These are phyloP conservation scores for Phaeosphaeriaceae sp. DNA, from an alignment of 2,329 filamentous ascomycete species.

Conservation along the genomic window DNA sequence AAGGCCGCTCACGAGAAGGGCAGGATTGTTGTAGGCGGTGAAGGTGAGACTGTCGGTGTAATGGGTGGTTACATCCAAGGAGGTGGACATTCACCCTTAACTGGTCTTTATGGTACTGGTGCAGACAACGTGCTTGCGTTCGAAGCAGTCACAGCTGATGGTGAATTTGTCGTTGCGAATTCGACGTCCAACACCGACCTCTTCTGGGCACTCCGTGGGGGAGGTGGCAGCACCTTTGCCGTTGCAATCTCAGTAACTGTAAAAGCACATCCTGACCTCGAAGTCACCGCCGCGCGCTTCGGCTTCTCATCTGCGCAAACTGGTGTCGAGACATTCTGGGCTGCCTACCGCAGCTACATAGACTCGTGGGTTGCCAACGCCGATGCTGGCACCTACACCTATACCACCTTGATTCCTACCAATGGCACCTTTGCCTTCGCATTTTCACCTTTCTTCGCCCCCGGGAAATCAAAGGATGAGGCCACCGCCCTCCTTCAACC, in stretches of 20 bases:
- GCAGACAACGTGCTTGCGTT: slow-evolving; percentile 46
- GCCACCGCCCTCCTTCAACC: slow-evolving; percentile 40
- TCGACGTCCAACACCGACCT: slow-evolving; percentile 29
- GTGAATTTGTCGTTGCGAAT: slow-evolving; percentile 27
- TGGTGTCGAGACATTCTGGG: slow-evolving; percentile 46
- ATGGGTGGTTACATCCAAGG: slow-evolving; percentile 54
- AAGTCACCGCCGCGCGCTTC: slow-evolving; percentile 40
- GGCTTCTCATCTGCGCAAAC: slow-evolving; percentile 40
- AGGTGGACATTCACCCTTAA: slow-evolving; percentile 63
- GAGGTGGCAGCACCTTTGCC: slow-evolving; percentile 15
- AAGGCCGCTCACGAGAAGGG: slow-evolving; percentile 55
- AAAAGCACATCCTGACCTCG: slow-evolving; percentile 41
- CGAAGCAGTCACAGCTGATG: slow-evolving; percentile 42
- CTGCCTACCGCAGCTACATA: slow-evolving; percentile 35
- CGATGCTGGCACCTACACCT: slow-evolving; percentile 45
- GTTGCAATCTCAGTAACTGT: slow-evolving; percentile 34
- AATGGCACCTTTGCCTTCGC: slow-evolving; percentile 42
- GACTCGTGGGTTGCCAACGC: slow-evolving; percentile 44
- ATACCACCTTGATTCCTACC: slow-evolving; percentile 40
- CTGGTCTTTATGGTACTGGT: slow-evolving; percentile 51
- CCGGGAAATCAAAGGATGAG: slow-evolving; percentile 38
- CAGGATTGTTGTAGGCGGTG: slow-evolving; percentile 60
- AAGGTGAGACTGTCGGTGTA: slow-evolving; percentile 58
- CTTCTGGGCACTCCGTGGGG: slow-evolving; percentile 38
- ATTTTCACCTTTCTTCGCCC: slow-evolving; percentile 46